Percentiles rank a stretch among this genome's conserved stretches.
Conservation (phyloP, 2,329 filamentous ascomycete species). For the Nigrograna mackinnonii region DNA sequence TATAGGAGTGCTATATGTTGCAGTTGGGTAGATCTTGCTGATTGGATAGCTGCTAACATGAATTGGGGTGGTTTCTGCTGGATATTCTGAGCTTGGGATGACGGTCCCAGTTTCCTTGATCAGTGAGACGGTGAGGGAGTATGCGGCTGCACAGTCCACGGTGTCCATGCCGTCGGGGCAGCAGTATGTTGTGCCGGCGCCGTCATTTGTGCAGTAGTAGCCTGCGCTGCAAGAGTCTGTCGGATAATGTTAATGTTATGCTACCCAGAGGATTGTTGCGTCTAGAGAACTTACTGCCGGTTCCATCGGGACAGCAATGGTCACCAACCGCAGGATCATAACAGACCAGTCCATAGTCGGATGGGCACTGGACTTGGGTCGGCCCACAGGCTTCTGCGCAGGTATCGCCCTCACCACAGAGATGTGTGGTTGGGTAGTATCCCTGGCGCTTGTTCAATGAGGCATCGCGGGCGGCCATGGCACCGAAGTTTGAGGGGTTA, state of each 20-base stretch:
- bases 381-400: slow-evolving; percentile 61
- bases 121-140: slow-evolving; percentile 54
- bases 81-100: slow-evolving; percentile 2
- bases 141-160: slow-evolving; percentile 57
- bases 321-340: slow-evolving; percentile 57
- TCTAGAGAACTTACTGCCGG: slow-evolving; percentile 64
- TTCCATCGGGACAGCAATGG: slow-evolving; percentile 60
- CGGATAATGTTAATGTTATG: slow-evolving; percentile 8
- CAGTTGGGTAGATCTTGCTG: background rate
- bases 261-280: background rate
- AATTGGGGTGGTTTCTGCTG: slow-evolving; percentile 12
- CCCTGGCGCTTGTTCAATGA: slow-evolving; percentile 31
- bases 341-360: slow-evolving; percentile 57
- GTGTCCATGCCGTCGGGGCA: slow-evolving; percentile 62
- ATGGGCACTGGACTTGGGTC: slow-evolving; percentile 55
- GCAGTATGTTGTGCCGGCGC: slow-evolving; percentile 58
- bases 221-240: slow-evolving; percentile 63
- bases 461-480: slow-evolving; percentile 45
- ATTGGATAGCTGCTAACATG: slow-evolving; percentile 9
- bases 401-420: slow-evolving; percentile 55
- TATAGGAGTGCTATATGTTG: background rate
- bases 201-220: slow-evolving; percentile 66
- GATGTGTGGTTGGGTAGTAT: slow-evolving; percentile 53
- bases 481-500: slow-evolving; percentile 42
- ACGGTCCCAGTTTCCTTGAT: slow-evolving; percentile 45